A percentile compares a stretch with the other conserved stretches of the same genome.
Conservation (phyloP, 163 green algal genomes). For the Prototheca wickerhamii region DNA sequence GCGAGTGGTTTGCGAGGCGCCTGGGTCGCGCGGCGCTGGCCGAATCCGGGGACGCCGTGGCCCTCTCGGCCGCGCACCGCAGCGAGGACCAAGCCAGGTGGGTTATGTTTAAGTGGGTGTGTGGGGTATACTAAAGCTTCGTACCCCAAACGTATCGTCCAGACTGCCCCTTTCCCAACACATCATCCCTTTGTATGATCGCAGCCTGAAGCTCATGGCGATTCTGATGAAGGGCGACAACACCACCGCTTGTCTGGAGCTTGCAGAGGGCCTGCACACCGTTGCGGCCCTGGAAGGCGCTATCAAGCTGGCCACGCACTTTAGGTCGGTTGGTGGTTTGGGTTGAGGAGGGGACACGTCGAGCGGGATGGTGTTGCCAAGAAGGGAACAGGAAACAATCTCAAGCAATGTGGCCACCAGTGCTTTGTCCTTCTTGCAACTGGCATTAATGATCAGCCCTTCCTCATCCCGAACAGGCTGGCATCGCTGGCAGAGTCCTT, state of each 20-base stretch:
- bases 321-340: slow-evolving; percentile 14
- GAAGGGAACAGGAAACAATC: no score
- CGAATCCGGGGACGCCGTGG: neutral
- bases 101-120: neutral
- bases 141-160: no score
- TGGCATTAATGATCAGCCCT: no score
- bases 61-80: slow-evolving; percentile 3
- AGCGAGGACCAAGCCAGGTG: slow-evolving; percentile 15
- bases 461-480: no score
- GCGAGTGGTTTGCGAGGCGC: neutral
- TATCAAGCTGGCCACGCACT: slow-evolving; percentile 46
- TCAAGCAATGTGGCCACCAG: no score
- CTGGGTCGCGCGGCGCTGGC: neutral
- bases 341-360: no score
- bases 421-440: no score
- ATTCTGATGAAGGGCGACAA: slow-evolving; percentile 9
- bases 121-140: no score
- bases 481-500: no score
- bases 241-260: slow-evolving; percentile 38
- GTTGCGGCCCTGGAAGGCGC: slow-evolving; percentile 42
- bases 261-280: slow-evolving; percentile 34
- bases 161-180: no score
- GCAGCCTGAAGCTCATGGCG: slow-evolving; percentile 34
- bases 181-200: neutral
- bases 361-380: no score